Base-by-base conservation (phyloP, 2,329 filamentous ascomycete genomes). In the Alternaria hordeiaustralica region DNA sequence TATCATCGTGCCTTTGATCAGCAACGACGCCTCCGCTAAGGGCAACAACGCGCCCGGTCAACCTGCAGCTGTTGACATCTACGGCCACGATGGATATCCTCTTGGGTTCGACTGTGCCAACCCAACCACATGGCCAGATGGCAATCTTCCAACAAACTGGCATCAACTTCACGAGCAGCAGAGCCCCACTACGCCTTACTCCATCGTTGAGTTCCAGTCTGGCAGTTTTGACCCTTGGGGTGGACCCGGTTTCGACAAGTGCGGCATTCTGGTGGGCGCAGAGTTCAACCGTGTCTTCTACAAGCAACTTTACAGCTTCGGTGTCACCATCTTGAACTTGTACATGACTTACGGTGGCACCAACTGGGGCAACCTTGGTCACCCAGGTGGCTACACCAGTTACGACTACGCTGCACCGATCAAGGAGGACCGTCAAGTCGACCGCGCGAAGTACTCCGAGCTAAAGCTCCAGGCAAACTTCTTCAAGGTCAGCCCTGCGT, bases 291-390 rank as follows among this genome's bases (percentile, higher is more conserved):
- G 92, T 15, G 89, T 96, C 0, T 93, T 94, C 74, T 92, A 93
- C 78, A 95, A 94, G 84, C 92, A 93, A 69, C 84, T 89, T 55
- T 87, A 89, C 56, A 87, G 88, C 41, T 87, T 89, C 15, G 89
- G 88, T 0, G 86, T 89, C 3, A 88, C 87, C 0, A 87, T 95
- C 8, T 82, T 93, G 61, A 94, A 89, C 69, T 73, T 93, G 1
- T 94, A 94, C 76, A 94, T 94, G 92, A 89, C 86, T 1, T 92
- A 86, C 68, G 92, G 92, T 13, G 92, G 92, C 6, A 94, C 92
- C 0, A 96, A 95, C 75, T 95, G 92, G 92, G 92, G 92, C 0
- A 94, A 79, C 21, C 65, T 79, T 0, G 75, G 92, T 0, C 88
- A 93, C 68, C 85, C 89, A 10, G 89, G 88, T 44, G 82, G 75